phyloP scores from a whole-genome alignment of 1,284 basidiomycete genomes.

The Rhodotorula sp. region DNA sequence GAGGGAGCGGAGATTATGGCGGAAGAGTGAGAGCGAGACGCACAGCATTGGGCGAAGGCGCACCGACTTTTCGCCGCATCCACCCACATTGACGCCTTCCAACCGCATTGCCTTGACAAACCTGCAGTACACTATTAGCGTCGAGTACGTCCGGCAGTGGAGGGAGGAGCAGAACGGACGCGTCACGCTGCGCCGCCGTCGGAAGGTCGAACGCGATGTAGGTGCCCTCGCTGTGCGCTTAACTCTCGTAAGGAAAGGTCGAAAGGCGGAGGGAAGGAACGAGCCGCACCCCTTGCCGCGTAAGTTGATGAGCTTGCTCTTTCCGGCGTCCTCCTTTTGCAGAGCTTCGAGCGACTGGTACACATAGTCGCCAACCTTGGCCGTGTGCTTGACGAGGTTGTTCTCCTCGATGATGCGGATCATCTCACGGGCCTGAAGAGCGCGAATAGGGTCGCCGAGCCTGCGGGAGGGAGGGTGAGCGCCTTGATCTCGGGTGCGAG shows the following conservation, averaged over 20 bases:
- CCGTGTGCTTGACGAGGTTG: constrained; percentile 47
- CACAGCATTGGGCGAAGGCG: constrained; percentile 56
- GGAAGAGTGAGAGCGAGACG: too few relatives aligned
- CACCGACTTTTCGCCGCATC: constrained; percentile 50
- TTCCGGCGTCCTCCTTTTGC: constrained; percentile 28
- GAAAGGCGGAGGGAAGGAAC: constrained; percentile 43
- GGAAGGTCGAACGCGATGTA: constrained; percentile 56
- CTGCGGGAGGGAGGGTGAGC: too few relatives aligned
- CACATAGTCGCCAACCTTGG: constrained; percentile 51
- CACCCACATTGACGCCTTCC: constrained; percentile 55
- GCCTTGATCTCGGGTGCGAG: too few relatives aligned
- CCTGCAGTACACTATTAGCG: too few relatives aligned
- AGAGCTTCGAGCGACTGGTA: constrained; percentile 50
- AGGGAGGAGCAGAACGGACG: constrained; percentile 47
- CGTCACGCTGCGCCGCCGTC: constrained; percentile 52
- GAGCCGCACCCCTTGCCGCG: constrained; percentile 57
- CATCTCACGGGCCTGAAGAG: constrained; percentile 58
- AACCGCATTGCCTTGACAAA: constrained; percentile 50
- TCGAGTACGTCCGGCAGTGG: neutral
- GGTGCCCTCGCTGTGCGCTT: too few relatives aligned
- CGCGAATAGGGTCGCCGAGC: constrained; percentile 55
- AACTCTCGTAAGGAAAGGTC: too few relatives aligned
- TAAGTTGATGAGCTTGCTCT: constrained; percentile 39
- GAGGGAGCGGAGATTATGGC: too few relatives aligned
- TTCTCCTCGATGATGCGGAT: constrained; percentile 54